A percentile compares a stretch with the other conserved stretches of the same genome.
Evolutionary conservation across 192 early-diverging fungal species (phyloP).

Genomic region (Gaertneriomyces semiglobifer): DNA sequence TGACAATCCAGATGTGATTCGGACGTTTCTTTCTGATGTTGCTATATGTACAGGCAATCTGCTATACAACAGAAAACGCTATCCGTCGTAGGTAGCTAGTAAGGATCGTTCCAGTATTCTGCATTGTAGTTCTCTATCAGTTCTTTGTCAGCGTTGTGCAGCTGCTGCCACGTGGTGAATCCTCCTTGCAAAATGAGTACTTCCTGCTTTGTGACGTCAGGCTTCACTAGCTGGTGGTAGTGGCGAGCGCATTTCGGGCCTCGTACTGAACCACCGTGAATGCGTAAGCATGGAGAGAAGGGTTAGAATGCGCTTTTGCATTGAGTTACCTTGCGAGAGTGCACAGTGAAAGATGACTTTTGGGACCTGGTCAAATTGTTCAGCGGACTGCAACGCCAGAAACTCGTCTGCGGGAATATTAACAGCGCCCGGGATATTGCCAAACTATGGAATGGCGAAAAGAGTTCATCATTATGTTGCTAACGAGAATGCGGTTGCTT

Average conservation of each 20-base stretch:
- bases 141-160: not conserved
- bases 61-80: no score
- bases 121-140: constrained; percentile 40
- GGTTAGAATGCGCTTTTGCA: not conserved
- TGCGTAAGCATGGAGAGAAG: not conserved
- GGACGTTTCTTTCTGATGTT: no score
- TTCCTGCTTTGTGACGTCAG: constrained; percentile 16
- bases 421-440: constrained; percentile 73
- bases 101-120: constrained; percentile 28
- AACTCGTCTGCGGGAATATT: constrained; percentile 74
- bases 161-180: constrained; percentile 37
- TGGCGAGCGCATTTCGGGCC: constrained; percentile 40
- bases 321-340: constrained; percentile 61
- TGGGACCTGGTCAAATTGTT: constrained; percentile 45
- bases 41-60: no score
- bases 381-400: not conserved
- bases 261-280: constrained; percentile 23
- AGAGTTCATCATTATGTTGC: no score
- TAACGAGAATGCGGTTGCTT: no score
- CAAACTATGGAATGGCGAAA: constrained; percentile 46
- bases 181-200: constrained; percentile 42
- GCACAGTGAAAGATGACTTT: constrained; percentile 83
- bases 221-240: constrained; percentile 14
- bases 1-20: no score
- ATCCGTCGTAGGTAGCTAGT: no score